Evolutionary conservation across 176 grass and related monocot species (phyloP), one percentile per base, ranked within the genome.

Genomic region (Secale cereale): DNA sequence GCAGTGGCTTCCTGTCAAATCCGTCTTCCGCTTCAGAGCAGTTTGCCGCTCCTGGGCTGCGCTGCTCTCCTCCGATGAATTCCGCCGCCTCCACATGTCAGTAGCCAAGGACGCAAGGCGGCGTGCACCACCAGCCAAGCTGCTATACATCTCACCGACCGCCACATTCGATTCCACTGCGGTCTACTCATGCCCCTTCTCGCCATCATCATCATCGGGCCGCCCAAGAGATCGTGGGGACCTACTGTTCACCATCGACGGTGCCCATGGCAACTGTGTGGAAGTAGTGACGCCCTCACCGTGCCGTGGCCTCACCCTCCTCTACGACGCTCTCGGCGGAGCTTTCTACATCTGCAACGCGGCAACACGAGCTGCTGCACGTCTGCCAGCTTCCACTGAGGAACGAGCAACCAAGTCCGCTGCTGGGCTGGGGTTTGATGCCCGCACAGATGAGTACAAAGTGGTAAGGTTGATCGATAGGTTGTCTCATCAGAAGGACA

Each of bases 281-380:
- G 59, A 32, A 12, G 9, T 65, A 22, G 33, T 40, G 33, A 11
- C 26, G 0, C 27, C 48, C 11, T 20, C 27, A 0, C 32, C 72
- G 0, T 77, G 79, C 8, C 48, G 6, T 0, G 80, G 86, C 36
- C 86, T 88, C 73, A 83, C 37, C 48, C 80, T 88, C 7, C 13
- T 83, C 0, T 82, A 83, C 4, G 86, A 88, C 10, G 72, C 22
- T 4, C 3, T 78, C 1, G 61, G 1, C 3, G 19, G 5, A 16
- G 33, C 79, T 10, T 82, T 46, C 62, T 82, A 82, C 22, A 37
- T 87, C 3, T 68, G 27, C 85, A 87, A 87, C 15, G 59, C 79
- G 25, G 35, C 71, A 1, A 87, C 86, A 17, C 25, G 79, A 9
- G 46, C 72, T 25, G 6, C 76, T 4, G 61, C 71, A 0, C 22